Evolutionary conservation across 176 grass and related monocot species (phyloP), one percentile per base, ranked within the genome.

Genomic region (Eleusine coracana): DNA sequence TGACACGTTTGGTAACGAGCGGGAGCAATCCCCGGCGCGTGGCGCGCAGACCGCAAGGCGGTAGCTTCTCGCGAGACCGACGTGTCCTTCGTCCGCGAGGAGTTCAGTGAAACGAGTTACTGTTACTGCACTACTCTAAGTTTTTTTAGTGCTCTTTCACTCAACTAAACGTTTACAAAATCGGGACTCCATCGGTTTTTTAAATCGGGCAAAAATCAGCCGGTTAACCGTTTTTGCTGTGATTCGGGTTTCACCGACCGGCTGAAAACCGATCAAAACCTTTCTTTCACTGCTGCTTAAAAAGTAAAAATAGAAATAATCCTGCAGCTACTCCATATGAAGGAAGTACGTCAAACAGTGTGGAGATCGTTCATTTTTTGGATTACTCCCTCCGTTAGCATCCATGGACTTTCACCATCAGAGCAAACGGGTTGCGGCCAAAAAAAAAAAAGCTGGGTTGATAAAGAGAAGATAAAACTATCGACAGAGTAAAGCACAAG

Each of bases 1-100:
- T 14, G 73, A 65, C 66, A 77, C 86, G 86, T 87, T 36, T 6
- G 73, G 52, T 7, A 36, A 31, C 10, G 52, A 18, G 14, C 38
- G 1, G 78, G 14, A 40, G 78, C 69, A 55, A 25, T 25, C 25
- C 1, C 13, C 2, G 55, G 29, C 81, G 48, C 86, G 72, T 64
- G 65, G 54, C 72, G n/a, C 13, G 11, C 54, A 16, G 48, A 40
- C 41, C 71, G 16, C 16, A 10, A 10, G 9, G 31, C 28, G 64
- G 7, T 7, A 13, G 34, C 6, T 21, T 41, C 45, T 42, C 7
- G 2, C 17, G 23, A 82, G 65, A 55, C 73, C 55, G 77, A 13
- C 34, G 10, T 20, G 45, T 36, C 50, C 15, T 42, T 14, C 17
- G 5, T 1, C 1, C 20, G 20, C 31, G 8, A 18, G 56, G 56